phyloP scores from a whole-genome alignment of 169 alveolate species.

The Eimeria praecox region DNA sequence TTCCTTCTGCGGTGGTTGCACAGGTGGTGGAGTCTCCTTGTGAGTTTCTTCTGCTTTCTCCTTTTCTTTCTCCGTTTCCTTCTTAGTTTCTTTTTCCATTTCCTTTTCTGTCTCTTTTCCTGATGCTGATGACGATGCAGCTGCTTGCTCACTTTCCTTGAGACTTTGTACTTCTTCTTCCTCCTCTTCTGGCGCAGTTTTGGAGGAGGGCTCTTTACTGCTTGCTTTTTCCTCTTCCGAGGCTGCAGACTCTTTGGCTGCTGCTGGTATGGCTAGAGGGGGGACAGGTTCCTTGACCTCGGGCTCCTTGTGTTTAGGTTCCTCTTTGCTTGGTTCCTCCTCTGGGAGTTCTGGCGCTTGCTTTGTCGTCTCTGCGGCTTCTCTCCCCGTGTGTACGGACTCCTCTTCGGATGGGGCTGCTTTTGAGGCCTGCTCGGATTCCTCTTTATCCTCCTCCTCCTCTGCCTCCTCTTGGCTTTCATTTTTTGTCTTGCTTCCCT shows the following conservation, averaged over 20 bases:
- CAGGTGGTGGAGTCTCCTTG: background rate
- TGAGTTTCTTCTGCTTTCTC: conserved; percentile 24
- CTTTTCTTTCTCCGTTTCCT: background rate
- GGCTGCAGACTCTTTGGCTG: background rate
- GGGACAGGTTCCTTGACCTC: background rate
- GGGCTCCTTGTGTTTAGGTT: background rate
- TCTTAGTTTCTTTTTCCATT: no score
- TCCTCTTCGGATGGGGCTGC: background rate
- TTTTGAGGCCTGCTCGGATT: background rate
- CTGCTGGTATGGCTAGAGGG: background rate
- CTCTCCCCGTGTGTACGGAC: background rate
- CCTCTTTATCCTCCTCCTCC: background rate
- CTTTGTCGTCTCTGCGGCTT: background rate
- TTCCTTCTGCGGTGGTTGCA: background rate
- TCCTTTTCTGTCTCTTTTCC: background rate
- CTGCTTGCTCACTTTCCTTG: background rate
- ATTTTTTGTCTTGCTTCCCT: background rate
- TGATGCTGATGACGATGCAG: background rate
- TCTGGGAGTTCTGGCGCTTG: background rate
- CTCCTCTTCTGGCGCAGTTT: background rate
- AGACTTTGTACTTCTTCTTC: background rate
- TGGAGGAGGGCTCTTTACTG: background rate
- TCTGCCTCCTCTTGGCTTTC: background rate
- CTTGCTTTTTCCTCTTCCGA: background rate
- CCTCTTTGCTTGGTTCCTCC: background rate